A percentile compares a stretch with the other conserved stretches of the same genome.
Evolutionary conservation across 257 asterid genomes (phyloP).

Genomic region (Petunia secreta): DNA sequence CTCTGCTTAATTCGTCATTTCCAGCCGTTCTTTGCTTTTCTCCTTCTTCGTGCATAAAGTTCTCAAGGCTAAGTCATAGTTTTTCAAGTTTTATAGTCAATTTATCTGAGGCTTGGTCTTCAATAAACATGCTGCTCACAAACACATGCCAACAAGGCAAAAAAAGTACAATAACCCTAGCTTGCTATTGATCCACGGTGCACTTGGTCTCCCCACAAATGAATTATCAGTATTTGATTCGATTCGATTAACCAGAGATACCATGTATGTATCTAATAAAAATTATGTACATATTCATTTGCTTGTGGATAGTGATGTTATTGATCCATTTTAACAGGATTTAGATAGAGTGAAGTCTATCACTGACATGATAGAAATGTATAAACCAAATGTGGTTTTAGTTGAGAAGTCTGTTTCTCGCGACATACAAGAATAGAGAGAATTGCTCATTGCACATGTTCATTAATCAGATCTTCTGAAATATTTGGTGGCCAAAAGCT

Average conservation of each 20-base stretch:
- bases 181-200: conserved; percentile 73
- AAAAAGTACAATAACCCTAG: conserved; percentile 68
- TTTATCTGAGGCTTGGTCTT: conserved; percentile 83
- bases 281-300: conserved; percentile 14
- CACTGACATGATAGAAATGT: conserved; percentile 73
- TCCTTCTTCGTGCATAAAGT: neutral
- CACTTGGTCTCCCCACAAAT: conserved; percentile 79
- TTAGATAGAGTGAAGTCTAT: conserved; percentile 63
- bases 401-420: conserved; percentile 97
- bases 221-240: conserved; percentile 77
- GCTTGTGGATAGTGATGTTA: conserved; percentile 27
- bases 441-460: conserved; percentile 81
- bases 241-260: conserved; percentile 55
- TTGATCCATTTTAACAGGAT: conserved; percentile 52
- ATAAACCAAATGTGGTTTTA: conserved; percentile 84
- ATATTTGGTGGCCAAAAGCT: conserved; percentile 60
- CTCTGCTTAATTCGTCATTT: too few relatives aligned
- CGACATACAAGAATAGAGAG: conserved; percentile 89
- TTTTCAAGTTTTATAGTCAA: conserved; percentile 50
- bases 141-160: conserved; percentile 71
- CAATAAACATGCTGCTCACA: conserved; percentile 93
- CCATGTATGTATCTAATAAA: conserved; percentile 14
- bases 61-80: neutral
- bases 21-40: too few relatives aligned
- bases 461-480: conserved; percentile 67